A percentile compares a stretch with the other conserved stretches of the same genome.
phyloP scores from a whole-genome alignment of 2,329 filamentous ascomycete genomes.

The Colletotrichum simmondsii region DNA sequence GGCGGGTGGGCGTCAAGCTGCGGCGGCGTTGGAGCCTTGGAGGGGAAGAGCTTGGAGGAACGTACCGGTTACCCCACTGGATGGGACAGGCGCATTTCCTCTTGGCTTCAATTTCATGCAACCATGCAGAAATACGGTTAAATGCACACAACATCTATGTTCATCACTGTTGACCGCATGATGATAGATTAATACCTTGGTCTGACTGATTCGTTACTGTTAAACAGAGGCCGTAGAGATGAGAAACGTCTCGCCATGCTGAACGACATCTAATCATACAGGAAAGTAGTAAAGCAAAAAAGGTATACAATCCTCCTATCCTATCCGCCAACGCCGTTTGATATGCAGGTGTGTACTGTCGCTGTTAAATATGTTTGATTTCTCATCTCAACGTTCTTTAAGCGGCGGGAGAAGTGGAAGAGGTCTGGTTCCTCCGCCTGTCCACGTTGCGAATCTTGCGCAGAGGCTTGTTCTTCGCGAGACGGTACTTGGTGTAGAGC shows the following conservation, averaged over 20 bases:
- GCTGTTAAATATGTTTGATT: neutral
- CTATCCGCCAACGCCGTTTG: constrained; percentile 12
- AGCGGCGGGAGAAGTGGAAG: neutral
- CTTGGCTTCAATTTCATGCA: neutral
- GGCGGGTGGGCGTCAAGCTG: neutral
- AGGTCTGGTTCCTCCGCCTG: constrained; percentile 51
- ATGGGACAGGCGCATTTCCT: neutral
- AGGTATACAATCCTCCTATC: constrained; percentile 8
- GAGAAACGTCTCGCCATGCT: neutral
- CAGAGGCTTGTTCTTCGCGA: constrained; percentile 65
- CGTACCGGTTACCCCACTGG: constrained; percentile 26
- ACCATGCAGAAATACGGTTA: neutral
- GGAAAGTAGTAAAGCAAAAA: neutral
- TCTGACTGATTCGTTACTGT: too few relatives aligned
- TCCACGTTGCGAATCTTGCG: constrained; percentile 65
- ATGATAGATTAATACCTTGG: too few relatives aligned
- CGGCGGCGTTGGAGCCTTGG: neutral
- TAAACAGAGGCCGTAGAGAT: neutral
- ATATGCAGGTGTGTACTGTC: constrained; percentile 11
- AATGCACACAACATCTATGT: neutral
- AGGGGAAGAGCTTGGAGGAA: neutral
- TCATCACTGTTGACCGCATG: too few relatives aligned
- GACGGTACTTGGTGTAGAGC: constrained; percentile 73
- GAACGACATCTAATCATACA: neutral
- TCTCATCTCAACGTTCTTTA: too few relatives aligned